A percentile compares a stretch with the other conserved stretches of the same genome.
These are phyloP conservation scores for Yamadazyma epiphylla DNA, from an alignment of 1,139 yeast genomes.

Conservation along the genomic window DNA sequence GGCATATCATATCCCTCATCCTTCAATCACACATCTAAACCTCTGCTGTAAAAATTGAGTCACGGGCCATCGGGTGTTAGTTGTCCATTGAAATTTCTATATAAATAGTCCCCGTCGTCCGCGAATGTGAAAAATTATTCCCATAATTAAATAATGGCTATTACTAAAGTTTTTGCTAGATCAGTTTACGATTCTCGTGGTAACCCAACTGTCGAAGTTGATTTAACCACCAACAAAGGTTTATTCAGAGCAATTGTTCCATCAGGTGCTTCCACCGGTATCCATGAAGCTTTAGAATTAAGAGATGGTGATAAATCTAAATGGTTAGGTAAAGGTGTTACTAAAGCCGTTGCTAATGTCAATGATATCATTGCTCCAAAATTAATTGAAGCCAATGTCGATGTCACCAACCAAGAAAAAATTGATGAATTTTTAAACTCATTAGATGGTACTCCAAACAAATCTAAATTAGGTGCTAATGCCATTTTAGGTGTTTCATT, in stretches of 20 bases:
- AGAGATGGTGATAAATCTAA: conserved; percentile 92
- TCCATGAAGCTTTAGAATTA: conserved; percentile 91
- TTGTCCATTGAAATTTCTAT: conserved; percentile 4
- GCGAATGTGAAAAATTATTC: too few relatives aligned
- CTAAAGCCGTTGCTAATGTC: conserved; percentile 88
- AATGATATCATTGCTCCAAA: conserved; percentile 90
- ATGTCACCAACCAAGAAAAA: conserved; percentile 73
- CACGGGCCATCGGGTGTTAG: conserved; percentile 5
- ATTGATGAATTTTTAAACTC: conserved; percentile 73
- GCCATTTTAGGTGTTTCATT: conserved; percentile 94
- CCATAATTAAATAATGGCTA: conserved; percentile 27
- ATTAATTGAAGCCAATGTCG: conserved; percentile 65
- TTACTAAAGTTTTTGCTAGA: conserved; percentile 74
- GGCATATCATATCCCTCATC: too few relatives aligned
- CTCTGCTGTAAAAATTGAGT: too few relatives aligned
- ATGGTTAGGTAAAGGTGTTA: conserved; percentile 96
- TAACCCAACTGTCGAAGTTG: conserved; percentile 97
- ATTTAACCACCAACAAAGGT: conserved; percentile 81
- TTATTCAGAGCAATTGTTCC: conserved; percentile 91
- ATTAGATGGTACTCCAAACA: conserved; percentile 92
- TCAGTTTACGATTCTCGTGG: conserved; percentile 97
- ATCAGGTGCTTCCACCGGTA: conserved; percentile 95
- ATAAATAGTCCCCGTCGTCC: conserved; percentile 1
- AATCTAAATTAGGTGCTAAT: conserved; percentile 92
- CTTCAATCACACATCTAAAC: too few relatives aligned